Evolutionary conservation across 495 filamentous ascomycete genomes (phyloP).

Genomic region (Neurospora sp.): DNA sequence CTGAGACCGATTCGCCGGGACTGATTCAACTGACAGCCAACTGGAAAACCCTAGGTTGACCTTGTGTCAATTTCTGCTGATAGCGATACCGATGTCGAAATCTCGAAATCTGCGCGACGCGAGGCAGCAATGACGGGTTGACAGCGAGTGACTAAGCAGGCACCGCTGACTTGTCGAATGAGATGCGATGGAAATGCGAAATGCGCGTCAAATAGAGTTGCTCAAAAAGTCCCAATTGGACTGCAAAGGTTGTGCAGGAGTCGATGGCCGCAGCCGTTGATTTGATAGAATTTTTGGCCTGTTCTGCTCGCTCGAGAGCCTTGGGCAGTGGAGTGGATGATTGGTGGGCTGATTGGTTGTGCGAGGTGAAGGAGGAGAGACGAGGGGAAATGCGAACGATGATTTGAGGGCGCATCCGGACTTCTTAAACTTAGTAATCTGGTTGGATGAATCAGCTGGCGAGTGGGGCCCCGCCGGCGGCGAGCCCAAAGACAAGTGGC

Average conservation of each 20-base stretch:
- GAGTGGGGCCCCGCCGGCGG: constrained; percentile 15
- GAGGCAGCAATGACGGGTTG: neutral
- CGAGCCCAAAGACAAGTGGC: constrained; percentile 11
- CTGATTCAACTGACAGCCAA: neutral
- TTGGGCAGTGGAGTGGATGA: constrained; percentile 20
- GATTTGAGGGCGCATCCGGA: constrained; percentile 31
- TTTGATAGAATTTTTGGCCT: constrained; percentile 25
- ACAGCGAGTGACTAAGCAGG: constrained; percentile 5
- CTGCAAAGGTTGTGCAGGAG: constrained; percentile 14
- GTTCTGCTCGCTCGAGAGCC: constrained; percentile 15
- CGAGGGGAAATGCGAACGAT: constrained; percentile 25
- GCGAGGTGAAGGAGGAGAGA: constrained; percentile 32
- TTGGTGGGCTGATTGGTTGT: constrained; percentile 34
- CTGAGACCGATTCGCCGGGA: neutral
- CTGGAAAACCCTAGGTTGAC: neutral
- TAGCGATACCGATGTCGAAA: neutral
- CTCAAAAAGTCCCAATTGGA: constrained; percentile 20
- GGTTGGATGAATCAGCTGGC: constrained; percentile 34
- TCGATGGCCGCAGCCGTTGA: constrained; percentile 21
- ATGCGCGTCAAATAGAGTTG: neutral
- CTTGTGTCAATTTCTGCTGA: neutral
- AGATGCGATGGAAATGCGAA: neutral
- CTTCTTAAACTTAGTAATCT: constrained; percentile 28
- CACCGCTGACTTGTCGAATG: neutral
- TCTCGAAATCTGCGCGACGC: neutral